Base-by-base conservation (phyloP, 257 asterid genomes). In the Cruciata laevipes region DNA sequence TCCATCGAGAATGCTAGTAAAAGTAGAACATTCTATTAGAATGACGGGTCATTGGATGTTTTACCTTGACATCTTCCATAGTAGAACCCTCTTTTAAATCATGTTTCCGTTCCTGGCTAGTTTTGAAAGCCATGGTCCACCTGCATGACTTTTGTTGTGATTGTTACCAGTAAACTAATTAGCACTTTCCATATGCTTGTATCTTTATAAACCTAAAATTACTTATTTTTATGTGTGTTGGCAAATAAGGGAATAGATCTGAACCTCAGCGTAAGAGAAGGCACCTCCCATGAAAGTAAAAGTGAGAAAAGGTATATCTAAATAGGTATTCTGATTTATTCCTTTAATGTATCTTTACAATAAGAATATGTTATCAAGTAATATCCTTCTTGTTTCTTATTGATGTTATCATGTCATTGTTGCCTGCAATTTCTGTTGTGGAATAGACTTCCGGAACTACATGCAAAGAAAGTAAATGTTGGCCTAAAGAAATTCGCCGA, bases 161-260 rank as follows among this genome's bases (percentile, higher is more conserved):
- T 31, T 32, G 0, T 0, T 61, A 17, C 11, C 2, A 61, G 32
- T 62, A n/a, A n/a, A n/a, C n/a, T n/a, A n/a, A n/a, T n/a, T 32
- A 61, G 66, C 27, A 24, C 12, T 33, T 31, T 33, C 42, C 13
- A 3, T 56, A 12, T 56, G 9, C 58, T 52, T 52, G 9, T 52
- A 52, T 52, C 24, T 52, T 52, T n/a, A 53, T n/a, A 3, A 47
- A 18, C 14, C 14, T 53, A 53, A 53, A 61, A 4, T 25, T 3
- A 27, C 27, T 70, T 40, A 38, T 14, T 31, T 23, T 30, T 17
- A 2, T 13, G 12, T 25, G 5, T 25, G 27, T 49, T 30, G 33
- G 47, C 20, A 14, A 47, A 18, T n/a, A 49, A 84, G 86, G 80
- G 73, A 68, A 75, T 73, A 40, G 60, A 68, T 79, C 83, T 61